These are phyloP conservation scores for Apiosordaria backusii DNA, from an alignment of 495 filamentous ascomycete genomes.

Conservation along the genomic window DNA sequence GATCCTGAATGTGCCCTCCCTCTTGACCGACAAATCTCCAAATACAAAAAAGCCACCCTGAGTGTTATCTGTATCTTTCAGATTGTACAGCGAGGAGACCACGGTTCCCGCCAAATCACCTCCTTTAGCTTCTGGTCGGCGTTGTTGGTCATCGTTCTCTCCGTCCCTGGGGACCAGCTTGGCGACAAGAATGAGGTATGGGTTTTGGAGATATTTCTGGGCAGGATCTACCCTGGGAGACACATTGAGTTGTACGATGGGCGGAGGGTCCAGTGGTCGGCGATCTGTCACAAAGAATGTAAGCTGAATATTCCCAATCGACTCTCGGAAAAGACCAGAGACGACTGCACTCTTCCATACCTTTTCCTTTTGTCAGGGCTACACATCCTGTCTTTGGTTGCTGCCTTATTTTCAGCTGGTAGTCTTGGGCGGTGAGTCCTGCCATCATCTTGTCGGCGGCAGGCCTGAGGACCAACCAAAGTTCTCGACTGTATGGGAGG, in stretches of 20 bases:
- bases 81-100: slow-evolving; percentile 85
- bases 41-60: slow-evolving; percentile 98
- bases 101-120: slow-evolving; percentile 61
- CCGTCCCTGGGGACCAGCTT: slow-evolving; percentile 53
- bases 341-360: slow-evolving; percentile 78
- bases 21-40: slow-evolving; percentile 81
- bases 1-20: slow-evolving; percentile 73
- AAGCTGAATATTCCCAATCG: slow-evolving; percentile 37
- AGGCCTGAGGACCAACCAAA: background rate
- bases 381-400: slow-evolving; percentile 64
- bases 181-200: slow-evolving; percentile 64
- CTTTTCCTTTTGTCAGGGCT: slow-evolving; percentile 69
- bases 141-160: slow-evolving; percentile 41
- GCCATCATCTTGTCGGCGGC: slow-evolving; percentile 14
- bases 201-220: slow-evolving; percentile 67
- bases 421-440: slow-evolving; percentile 17
- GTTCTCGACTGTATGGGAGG: too few species aligned
- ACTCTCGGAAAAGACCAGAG: slow-evolving; percentile 93
- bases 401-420: slow-evolving; percentile 60
- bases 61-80: slow-evolving; percentile 88
- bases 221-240: slow-evolving; percentile 65
- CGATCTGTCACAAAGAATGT: slow-evolving; percentile 56
- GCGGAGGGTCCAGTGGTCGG: slow-evolving; percentile 93
- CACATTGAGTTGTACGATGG: slow-evolving; percentile 81
- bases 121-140: slow-evolving; percentile 48